Base-by-base conservation (phyloP, 345 rosid genomes). In the Euclidium syriacum region DNA sequence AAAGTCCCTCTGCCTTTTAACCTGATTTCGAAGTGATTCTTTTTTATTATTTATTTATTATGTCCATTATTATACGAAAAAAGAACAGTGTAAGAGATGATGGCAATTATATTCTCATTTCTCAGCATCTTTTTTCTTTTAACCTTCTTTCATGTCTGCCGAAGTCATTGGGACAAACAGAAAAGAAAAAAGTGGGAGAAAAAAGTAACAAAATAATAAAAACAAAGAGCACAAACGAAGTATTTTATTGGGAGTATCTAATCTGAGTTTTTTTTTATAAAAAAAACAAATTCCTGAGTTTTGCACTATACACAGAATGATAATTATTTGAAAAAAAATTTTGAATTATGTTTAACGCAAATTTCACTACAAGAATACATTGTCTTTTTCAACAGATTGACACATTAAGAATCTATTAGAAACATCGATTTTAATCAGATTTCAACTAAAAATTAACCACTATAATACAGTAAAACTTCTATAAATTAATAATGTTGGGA, bases 1-100 rank as follows among this genome's bases (percentile, higher is more conserved):
- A 60, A 60, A 52, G 47, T 1, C 52, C 22, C 52, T 55, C 55
- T 55, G 44, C 46, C 74, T 70, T 62, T 62, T 17, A 55, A 70
- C 74, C 69, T 62, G 62, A 52, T 44, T 70, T 62, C 44, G 43
- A 29, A 54, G 44, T 53, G 44, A 54, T 47, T 44, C 11, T 20
- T 29, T 51, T 4, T 19, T 4, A 12, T 58, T 44, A 14, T 36
- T 5, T 22, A 43, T 54, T 6, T 3, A 10, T 27, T 47, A 23
- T 34, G 25, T 50, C 11, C 2, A 50, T 5, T 33, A 60, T 18
- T 53, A 20, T 20, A 48, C 9, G n/a, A 62, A 53, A 44, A 60
- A 56, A 33, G 43, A 15, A 52, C 34, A 35, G 49, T 24, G 40
- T 43, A 34, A 43, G 9, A 34, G 64, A 53, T 53, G 46, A 62